These are phyloP conservation scores for Chrysopogon serrulatus DNA, from an alignment of 176 grass and related monocot species.

Conservation along the genomic window DNA sequence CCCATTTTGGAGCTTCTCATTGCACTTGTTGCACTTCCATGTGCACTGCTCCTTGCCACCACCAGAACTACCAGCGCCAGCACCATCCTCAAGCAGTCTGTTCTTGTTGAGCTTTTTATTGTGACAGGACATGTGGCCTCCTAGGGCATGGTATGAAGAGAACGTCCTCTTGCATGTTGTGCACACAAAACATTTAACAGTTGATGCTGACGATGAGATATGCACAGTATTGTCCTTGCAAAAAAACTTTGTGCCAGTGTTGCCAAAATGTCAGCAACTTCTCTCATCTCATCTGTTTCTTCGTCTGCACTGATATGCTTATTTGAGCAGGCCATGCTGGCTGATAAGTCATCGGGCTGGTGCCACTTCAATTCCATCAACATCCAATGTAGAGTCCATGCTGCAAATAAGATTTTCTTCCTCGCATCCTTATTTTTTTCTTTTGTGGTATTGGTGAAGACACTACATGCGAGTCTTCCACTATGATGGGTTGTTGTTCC, in stretches of 20 bases:
- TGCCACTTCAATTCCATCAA: background rate
- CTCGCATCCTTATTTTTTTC: too few relatives aligned
- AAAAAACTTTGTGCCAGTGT: background rate
- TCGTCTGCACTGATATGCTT: too few relatives aligned
- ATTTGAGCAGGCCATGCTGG: background rate
- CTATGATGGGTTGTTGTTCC: background rate
- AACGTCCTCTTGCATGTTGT: background rate
- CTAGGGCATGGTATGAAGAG: background rate
- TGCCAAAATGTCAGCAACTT: background rate
- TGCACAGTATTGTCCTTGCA: background rate
- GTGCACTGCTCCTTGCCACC: background rate
- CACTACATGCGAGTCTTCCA: background rate
- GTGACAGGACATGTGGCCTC: background rate
- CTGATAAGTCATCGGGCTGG: background rate
- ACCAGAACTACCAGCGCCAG: background rate
- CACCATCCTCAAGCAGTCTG: background rate
- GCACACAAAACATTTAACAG: too few relatives aligned
- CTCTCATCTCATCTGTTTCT: background rate
- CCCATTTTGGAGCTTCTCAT: background rate
- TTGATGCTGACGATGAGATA: too few relatives aligned
- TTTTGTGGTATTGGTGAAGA: background rate
- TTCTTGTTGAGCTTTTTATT: background rate
- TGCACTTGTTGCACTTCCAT: background rate
- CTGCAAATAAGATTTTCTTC: background rate
- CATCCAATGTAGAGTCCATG: background rate